A percentile compares a stretch with the other conserved stretches of the same genome.
Evolutionary conservation across 2,329 filamentous ascomycete species (phyloP).

Genomic region (Microsporum canis): DNA sequence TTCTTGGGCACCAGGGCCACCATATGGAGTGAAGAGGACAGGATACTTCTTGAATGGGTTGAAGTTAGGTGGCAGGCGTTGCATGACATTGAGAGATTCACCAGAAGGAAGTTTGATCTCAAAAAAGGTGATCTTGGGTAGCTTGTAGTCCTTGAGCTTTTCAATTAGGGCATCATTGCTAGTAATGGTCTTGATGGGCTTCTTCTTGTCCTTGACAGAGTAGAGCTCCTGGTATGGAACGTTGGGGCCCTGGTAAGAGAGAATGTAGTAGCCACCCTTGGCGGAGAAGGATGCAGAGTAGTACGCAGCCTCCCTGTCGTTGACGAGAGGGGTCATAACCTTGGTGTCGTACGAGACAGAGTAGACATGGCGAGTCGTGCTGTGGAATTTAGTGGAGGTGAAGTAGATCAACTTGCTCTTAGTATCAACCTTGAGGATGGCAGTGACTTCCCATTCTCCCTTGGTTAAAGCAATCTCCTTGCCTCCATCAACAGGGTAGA

Average conservation of each 20-base stretch:
- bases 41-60: slow-evolving; percentile 53
- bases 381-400: slow-evolving; percentile 53
- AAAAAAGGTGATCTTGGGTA: slow-evolving; percentile 54
- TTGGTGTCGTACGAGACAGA: slow-evolving; percentile 48
- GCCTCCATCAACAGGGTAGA: slow-evolving; percentile 48
- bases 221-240: slow-evolving; percentile 60
- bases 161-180: slow-evolving; percentile 48
- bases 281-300: slow-evolving; percentile 57
- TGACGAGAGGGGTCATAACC: slow-evolving; percentile 48
- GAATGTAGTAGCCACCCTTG: slow-evolving; percentile 52
- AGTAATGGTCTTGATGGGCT: slow-evolving; percentile 47
- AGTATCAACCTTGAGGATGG: slow-evolving; percentile 50
- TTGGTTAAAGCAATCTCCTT: slow-evolving; percentile 48
- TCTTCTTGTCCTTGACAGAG: slow-evolving; percentile 40
- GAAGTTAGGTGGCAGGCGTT: slow-evolving; percentile 55
- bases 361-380: slow-evolving; percentile 57
- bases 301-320: slow-evolving; percentile 47
- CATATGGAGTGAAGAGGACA: slow-evolving; percentile 56
- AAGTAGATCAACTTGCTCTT: slow-evolving; percentile 50
- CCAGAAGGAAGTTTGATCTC: slow-evolving; percentile 52
- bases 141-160: slow-evolving; percentile 47
- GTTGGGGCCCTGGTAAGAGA: slow-evolving; percentile 54
- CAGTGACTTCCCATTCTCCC: slow-evolving; percentile 54
- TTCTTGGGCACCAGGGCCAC: slow-evolving; percentile 53
- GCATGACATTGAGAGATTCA: slow-evolving; percentile 52